Evolutionary conservation across 768 basidiomycete genomes (phyloP).

Genomic region (Clitopilus passeckerianus): DNA sequence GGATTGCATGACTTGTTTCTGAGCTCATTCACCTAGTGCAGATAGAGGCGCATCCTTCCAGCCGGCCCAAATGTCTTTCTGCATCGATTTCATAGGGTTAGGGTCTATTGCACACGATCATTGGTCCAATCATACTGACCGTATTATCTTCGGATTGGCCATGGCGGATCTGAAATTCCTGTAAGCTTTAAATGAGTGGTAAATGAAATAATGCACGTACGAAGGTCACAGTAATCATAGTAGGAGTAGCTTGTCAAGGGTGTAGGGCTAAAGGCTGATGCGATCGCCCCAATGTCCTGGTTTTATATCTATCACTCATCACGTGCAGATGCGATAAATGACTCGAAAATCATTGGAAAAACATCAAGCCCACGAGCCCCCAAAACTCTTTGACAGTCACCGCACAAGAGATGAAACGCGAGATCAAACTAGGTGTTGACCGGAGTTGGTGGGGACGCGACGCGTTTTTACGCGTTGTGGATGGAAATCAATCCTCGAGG

Average conservation of each 20-base stretch:
- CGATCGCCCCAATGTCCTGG: not conserved
- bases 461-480: not conserved
- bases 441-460: not conserved
- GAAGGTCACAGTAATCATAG: conserved; percentile 21
- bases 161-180: conserved; percentile 50
- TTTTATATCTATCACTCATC: not conserved
- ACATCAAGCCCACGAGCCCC: not conserved
- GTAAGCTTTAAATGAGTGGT: not conserved
- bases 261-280: not conserved
- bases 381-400: not conserved
- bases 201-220: conserved; percentile 6
- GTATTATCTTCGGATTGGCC: conserved; percentile 70
- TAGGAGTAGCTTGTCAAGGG: conserved; percentile 2
- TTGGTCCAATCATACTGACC: conserved; percentile 25
- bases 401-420: not conserved
- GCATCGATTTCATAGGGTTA: not conserved
- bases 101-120: not conserved
- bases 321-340: not conserved
- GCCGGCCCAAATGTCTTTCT: conserved; percentile 62
- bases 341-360: not conserved
- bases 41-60: conserved; percentile 76
- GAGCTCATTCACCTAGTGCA: conserved; percentile 45
- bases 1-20: not conserved
- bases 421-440: not conserved
- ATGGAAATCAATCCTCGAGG: not conserved